Conservation (phyloP, 805 yeast genomes). For the Candida nitratophila region DNA sequence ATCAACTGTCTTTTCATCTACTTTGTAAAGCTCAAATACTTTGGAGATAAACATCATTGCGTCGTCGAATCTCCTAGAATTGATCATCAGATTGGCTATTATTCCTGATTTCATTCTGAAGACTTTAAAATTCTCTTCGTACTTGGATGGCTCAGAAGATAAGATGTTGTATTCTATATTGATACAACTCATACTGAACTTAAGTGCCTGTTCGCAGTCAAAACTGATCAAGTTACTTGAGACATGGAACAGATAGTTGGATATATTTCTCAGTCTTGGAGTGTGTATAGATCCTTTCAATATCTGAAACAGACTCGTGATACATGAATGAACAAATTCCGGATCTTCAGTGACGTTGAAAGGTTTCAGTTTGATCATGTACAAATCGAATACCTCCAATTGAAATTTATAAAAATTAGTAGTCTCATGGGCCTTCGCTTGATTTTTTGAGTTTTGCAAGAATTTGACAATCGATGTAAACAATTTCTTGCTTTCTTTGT, state of each 20-base stretch:
- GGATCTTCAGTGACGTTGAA: constrained; percentile 1
- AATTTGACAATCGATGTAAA: not conserved
- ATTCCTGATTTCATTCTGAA: constrained; percentile 27
- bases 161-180: constrained; percentile 25
- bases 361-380: constrained; percentile 13
- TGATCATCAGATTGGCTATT: constrained; percentile 24
- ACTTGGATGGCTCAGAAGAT: not conserved
- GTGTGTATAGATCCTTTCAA: constrained; percentile 16
- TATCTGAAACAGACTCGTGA: constrained; percentile 11
- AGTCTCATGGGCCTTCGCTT: not conserved
- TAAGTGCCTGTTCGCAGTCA: constrained; percentile 8
- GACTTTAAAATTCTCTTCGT: constrained; percentile 8
- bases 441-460: constrained; percentile 1
- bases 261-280: constrained; percentile 38
- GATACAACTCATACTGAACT: constrained; percentile 21
- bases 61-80: constrained; percentile 8
- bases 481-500: not conserved
- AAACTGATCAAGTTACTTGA: constrained; percentile 21
- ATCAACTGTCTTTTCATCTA: not conserved
- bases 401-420: constrained; percentile 1
- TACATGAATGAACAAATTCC: constrained; percentile 1
- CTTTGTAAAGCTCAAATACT: constrained; percentile 12
- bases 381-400: constrained; percentile 12
- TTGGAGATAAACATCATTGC: constrained; percentile 14
- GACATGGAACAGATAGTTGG: constrained; percentile 37